Conservation (phyloP, 805 yeast species). For the Wickerhamiella occidentalis region DNA sequence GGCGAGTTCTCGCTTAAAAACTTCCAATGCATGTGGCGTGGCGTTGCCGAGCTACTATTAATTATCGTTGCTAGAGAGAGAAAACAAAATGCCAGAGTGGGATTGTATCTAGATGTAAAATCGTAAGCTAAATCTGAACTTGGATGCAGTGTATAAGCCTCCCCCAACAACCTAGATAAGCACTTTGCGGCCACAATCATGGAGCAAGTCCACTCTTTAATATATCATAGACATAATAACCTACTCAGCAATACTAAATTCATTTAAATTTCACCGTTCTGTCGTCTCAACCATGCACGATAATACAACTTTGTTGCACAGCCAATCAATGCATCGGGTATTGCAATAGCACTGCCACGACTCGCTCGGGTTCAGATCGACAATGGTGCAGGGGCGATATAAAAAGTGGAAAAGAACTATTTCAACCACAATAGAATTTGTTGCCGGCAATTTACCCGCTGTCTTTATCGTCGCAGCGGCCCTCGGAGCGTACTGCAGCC, state of each 20-base stretch:
- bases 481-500: conserved; percentile 1
- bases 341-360: background rate
- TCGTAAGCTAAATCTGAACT: no score
- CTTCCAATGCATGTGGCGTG: background rate
- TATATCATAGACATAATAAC: background rate
- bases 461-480: conserved; percentile 3
- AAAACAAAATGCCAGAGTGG: no score
- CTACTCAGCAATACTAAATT: background rate
- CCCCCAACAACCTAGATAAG: no score
- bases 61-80: background rate
- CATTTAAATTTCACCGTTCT: background rate
- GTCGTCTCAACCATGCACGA: background rate
- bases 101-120: no score
- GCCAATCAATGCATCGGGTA: conserved; percentile 3
- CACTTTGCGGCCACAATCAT: no score
- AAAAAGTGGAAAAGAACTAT: background rate
- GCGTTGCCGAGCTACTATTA: background rate
- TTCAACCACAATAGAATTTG: background rate
- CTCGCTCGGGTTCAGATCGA: background rate
- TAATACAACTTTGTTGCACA: background rate
- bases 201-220: no score
- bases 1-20: background rate
- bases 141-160: no score
- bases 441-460: background rate
- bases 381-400: background rate